phyloP scores from a whole-genome alignment of 805 yeast genomes.

The Metschnikowia colocasiae region DNA sequence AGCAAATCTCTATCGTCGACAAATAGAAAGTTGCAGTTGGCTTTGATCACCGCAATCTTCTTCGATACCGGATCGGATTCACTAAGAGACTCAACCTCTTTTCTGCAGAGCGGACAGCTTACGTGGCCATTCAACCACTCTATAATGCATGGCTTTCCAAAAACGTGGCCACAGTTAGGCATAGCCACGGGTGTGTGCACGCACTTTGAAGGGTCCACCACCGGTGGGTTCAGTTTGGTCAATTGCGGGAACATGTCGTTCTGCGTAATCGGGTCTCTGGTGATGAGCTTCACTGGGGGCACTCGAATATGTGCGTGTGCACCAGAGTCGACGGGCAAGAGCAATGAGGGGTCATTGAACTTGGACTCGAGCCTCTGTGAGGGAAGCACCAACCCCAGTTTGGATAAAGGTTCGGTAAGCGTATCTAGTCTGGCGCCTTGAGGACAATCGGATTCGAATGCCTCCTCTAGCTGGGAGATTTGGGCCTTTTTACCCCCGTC shows the following conservation, averaged over 20 bases:
- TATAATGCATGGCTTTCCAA: conserved; percentile 18
- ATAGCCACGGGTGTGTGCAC: conserved; percentile 16
- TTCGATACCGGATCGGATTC: conserved; percentile 10
- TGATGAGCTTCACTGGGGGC: conserved; percentile 9
- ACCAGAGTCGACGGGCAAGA: conserved; percentile 14
- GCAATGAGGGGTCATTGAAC: conserved; percentile 15
- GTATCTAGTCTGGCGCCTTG: conserved; percentile 3
- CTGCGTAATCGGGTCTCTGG: conserved; percentile 7
- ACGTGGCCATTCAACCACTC: conserved; percentile 19
- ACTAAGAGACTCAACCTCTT: conserved; percentile 15
- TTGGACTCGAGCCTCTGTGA: background rate
- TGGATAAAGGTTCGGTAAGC: background rate
- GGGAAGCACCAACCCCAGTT: conserved; percentile 6
- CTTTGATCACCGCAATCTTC: conserved; percentile 9
- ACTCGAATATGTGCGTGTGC: conserved; percentile 12
- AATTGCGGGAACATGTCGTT: conserved; percentile 14
- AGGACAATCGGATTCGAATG: background rate
- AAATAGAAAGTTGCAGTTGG: conserved; percentile 11
- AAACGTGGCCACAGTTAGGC: conserved; percentile 18
- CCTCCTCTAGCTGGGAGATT: background rate
- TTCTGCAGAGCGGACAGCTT: conserved; percentile 19
- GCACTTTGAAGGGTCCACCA: conserved; percentile 3
- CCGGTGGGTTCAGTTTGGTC: conserved; percentile 1
- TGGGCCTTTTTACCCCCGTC: background rate
- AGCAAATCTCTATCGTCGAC: conserved; percentile 16